These are phyloP conservation scores for Mycosarcoma maydis DNA, from an alignment of 1,284 basidiomycete genomes.

Conservation along the genomic window DNA sequence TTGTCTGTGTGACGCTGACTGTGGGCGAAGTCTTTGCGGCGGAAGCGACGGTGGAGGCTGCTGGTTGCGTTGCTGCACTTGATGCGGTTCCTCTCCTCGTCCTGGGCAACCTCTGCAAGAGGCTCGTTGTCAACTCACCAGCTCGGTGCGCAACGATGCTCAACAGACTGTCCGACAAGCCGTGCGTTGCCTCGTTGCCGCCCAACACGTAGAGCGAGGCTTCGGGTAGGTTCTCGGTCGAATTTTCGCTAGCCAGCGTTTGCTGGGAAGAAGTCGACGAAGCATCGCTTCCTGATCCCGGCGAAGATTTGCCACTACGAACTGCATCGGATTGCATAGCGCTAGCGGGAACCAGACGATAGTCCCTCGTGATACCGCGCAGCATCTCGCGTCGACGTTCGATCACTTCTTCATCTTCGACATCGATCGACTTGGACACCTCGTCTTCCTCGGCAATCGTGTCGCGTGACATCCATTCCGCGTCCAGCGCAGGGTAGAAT, in stretches of 20 bases:
- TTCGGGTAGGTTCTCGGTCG: slow-evolving; percentile 8
- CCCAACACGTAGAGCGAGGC: slow-evolving; percentile 60
- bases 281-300: slow-evolving; percentile 31
- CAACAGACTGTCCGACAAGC: slow-evolving; percentile 60
- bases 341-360: slow-evolving; percentile 52
- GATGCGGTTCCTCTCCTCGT: slow-evolving; percentile 15
- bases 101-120: slow-evolving; percentile 30
- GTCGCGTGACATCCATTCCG: slow-evolving; percentile 33
- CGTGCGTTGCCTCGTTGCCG: slow-evolving; percentile 65
- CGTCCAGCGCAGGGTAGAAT: slow-evolving; percentile 55
- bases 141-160: slow-evolving; percentile 61
- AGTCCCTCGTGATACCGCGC: slow-evolving; percentile 65
- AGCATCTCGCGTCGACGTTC: slow-evolving; percentile 39
- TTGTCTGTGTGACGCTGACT: background rate
- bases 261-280: slow-evolving; percentile 40
- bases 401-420: slow-evolving; percentile 50
- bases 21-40: background rate
- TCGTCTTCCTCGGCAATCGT: slow-evolving; percentile 49
- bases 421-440: slow-evolving; percentile 26
- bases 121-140: slow-evolving; percentile 54
- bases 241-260: slow-evolving; percentile 26
- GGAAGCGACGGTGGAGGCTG: background rate
- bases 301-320: slow-evolving; percentile 33
- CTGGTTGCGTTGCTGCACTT: background rate
- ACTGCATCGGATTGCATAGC: slow-evolving; percentile 7